phyloP scores from a whole-genome alignment of 2,329 filamentous ascomycete species.

The Elsinoe arachidis region DNA sequence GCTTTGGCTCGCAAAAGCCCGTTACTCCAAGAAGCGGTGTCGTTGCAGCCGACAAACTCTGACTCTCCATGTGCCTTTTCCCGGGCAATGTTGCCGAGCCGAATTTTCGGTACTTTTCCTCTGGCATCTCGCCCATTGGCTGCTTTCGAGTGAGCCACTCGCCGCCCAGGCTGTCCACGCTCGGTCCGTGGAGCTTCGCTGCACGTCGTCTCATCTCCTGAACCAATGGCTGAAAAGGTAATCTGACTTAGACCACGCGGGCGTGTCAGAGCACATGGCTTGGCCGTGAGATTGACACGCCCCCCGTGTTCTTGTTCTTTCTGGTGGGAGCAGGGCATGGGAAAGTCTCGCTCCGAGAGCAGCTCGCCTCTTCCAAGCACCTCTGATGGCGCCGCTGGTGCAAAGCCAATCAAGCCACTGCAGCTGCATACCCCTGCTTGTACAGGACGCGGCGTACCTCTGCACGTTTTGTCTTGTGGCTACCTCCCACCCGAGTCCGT shows the following conservation, averaged over 20 bases:
- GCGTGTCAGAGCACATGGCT: conserved; percentile 8
- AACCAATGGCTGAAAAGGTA: conserved; percentile 4
- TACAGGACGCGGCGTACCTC: not conserved
- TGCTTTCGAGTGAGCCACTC: not conserved
- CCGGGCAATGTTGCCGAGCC: conserved; percentile 12
- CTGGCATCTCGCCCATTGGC: not conserved
- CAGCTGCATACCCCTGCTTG: conserved; percentile 2
- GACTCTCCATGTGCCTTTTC: conserved; percentile 2
- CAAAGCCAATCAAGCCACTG: not conserved
- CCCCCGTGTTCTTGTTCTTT: conserved; percentile 2
- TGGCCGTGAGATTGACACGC: conserved; percentile 7
- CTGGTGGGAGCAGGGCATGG: not conserved
- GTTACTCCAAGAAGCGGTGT: not conserved
- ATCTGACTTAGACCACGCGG: not conserved
- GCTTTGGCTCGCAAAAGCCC: not conserved
- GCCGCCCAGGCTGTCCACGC: conserved; percentile 2
- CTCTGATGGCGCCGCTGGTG: conserved; percentile 3
- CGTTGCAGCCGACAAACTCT: conserved; percentile 9
- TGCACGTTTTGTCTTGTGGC: conserved; percentile 6
- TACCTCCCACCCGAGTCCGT: not conserved
- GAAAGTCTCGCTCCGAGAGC: not conserved
- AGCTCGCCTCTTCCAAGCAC: not conserved
- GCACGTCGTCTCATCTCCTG: conserved; percentile 7
- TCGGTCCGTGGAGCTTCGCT: conserved; percentile 6
- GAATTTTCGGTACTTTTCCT: conserved; percentile 12